These are phyloP conservation scores for Bullera alba DNA, from an alignment of 768 basidiomycete species.

Conservation along the genomic window DNA sequence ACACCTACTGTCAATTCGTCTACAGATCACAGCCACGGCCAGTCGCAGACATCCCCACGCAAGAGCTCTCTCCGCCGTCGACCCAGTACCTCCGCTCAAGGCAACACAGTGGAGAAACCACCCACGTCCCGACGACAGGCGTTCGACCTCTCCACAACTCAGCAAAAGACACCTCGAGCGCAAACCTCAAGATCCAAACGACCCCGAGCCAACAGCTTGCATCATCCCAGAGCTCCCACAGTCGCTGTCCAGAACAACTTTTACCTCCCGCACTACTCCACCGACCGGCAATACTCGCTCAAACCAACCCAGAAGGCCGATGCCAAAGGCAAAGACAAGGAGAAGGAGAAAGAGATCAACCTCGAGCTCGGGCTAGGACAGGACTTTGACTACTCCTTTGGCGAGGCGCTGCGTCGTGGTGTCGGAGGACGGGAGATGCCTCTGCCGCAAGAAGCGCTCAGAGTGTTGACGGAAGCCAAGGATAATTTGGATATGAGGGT, in stretches of 20 bases:
- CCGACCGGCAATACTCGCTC: constrained; percentile 40
- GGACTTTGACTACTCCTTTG: constrained; percentile 41
- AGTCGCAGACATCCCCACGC: too few species aligned
- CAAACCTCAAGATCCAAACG: not conserved
- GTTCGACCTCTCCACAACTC: not conserved
- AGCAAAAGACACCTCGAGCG: not conserved
- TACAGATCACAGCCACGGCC: too few species aligned
- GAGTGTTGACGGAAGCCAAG: constrained; percentile 37
- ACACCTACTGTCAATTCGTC: too few species aligned
- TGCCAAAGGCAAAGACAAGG: not conserved
- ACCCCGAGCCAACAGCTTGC: constrained; percentile 23
- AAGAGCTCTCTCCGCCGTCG: too few species aligned
- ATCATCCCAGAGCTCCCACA: constrained; percentile 13
- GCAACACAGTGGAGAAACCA: too few species aligned
- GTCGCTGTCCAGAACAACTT: constrained; percentile 7
- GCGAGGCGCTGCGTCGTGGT: constrained; percentile 37
- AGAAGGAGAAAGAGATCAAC: not conserved
- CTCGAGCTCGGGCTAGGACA: constrained; percentile 44
- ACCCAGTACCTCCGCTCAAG: too few species aligned
- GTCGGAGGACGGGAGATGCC: constrained; percentile 32
- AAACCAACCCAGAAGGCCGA: constrained; percentile 3
- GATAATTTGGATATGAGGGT: constrained; percentile 23
- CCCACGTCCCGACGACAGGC: too few species aligned
- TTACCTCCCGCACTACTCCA: constrained; percentile 41
- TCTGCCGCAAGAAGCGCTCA: constrained; percentile 32